Percentiles rank a stretch among this genome's conserved stretches.
Conservation (phyloP, 164 flowering plant genomes). For the Santalum album region DNA sequence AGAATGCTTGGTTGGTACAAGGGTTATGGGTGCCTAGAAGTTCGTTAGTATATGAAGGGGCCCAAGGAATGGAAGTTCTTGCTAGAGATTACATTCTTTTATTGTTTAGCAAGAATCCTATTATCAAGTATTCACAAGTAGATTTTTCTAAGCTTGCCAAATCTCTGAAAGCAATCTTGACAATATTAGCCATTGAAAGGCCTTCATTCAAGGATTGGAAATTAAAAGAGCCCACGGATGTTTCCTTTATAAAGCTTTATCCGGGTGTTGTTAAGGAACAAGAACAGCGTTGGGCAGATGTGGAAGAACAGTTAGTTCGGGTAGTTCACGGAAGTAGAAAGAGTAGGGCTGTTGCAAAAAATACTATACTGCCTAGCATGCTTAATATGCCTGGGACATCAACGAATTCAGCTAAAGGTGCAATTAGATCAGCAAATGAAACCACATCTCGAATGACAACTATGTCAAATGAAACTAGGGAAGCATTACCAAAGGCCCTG, state of each 20-base stretch:
- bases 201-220: conserved; percentile 47
- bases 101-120: conserved; percentile 38
- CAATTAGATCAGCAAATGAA: conserved; percentile 17
- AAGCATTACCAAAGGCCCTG: conserved; percentile 56
- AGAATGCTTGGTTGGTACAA: conserved; percentile 50
- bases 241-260: conserved; percentile 35
- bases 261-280: conserved; percentile 51
- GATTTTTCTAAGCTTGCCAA: conserved; percentile 8
- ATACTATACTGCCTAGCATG: conserved; percentile 11
- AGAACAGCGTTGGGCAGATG: conserved; percentile 24
- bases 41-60: conserved; percentile 15
- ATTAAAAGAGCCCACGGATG: conserved; percentile 52
- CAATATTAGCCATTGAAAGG: conserved; percentile 42
- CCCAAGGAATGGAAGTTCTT: conserved; percentile 7
- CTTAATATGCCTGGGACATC: conserved; percentile 10
- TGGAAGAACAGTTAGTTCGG: conserved; percentile 17
- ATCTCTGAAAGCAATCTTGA: conserved; percentile 17
- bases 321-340: conserved; percentile 7
- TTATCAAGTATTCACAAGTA: conserved; percentile 26
- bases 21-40: conserved; percentile 73
- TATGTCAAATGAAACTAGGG: conserved; percentile 60
- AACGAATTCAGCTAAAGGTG: conserved; percentile 19
- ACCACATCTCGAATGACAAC: conserved; percentile 9
- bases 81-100: conserved; percentile 53
- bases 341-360: conserved; percentile 13